Evolutionary conservation across 495 filamentous ascomycete species (phyloP).

Genomic region (Talaromyces ruber): DNA sequence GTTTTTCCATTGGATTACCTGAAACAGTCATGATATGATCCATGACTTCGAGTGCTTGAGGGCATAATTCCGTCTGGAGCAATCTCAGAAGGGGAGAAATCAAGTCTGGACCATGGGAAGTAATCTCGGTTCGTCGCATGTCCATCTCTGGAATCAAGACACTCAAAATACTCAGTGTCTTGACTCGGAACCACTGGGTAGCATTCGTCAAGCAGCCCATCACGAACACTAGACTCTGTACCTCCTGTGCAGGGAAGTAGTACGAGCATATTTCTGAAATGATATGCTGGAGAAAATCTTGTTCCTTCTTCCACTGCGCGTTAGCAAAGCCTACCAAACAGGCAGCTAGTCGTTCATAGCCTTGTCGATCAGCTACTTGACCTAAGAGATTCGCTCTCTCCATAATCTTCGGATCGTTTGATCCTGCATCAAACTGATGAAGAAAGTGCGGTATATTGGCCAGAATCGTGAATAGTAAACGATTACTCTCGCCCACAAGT

Average conservation of each 20-base stretch:
- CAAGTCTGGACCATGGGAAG: conserved; percentile 84
- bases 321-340: conserved; percentile 62
- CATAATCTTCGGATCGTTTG: conserved; percentile 43
- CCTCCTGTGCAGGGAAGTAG: conserved; percentile 79
- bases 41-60: conserved; percentile 80
- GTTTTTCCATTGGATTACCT: conserved; percentile 83
- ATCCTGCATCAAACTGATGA: conserved; percentile 61
- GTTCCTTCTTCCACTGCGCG: conserved; percentile 56
- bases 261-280: conserved; percentile 67
- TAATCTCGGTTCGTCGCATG: conserved; percentile 85
- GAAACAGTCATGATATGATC: conserved; percentile 94
- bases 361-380: conserved; percentile 60
- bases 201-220: conserved; percentile 89
- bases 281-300: conserved; percentile 70
- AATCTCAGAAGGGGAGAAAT: conserved; percentile 89
- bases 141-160: conserved; percentile 84
- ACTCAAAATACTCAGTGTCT: conserved; percentile 83
- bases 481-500: conserved; percentile 71
- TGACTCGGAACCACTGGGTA: conserved; percentile 78
- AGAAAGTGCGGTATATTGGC: conserved; percentile 89
- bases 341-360: conserved; percentile 34
- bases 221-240: conserved; percentile 76
- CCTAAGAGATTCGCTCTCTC: conserved; percentile 61
- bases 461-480: conserved; percentile 74
- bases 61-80: conserved; percentile 86